These are phyloP conservation scores for Solanum chmielewskii DNA, from an alignment of 257 asterid species.

Conservation along the genomic window DNA sequence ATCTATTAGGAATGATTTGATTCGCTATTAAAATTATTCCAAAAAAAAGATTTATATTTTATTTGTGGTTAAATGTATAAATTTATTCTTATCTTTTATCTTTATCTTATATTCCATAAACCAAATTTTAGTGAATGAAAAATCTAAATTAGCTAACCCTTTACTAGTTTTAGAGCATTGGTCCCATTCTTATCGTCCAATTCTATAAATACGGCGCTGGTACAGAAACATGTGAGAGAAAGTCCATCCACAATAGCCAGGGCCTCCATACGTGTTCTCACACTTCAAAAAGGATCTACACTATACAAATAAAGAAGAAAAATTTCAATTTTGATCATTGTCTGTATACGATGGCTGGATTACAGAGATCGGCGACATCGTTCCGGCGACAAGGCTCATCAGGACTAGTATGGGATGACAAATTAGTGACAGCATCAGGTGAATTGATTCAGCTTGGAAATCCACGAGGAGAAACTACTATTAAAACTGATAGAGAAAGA, in stretches of 20 bases:
- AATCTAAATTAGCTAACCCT: not conserved
- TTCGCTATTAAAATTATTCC: too few species aligned
- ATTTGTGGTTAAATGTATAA: too few species aligned
- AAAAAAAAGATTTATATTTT: too few species aligned
- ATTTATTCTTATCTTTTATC: not conserved
- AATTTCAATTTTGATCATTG: not conserved
- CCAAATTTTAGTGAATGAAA: not conserved
- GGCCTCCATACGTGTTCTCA: not conserved
- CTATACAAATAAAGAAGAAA: not conserved
- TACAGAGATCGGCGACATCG: constrained; percentile 72
- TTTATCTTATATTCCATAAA: not conserved
- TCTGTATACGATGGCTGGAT: constrained; percentile 48
- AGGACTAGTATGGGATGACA: constrained; percentile 87
- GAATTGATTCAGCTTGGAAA: constrained; percentile 25
- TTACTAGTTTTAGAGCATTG: not conserved
- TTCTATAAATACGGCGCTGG: not conserved
- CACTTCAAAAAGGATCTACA: not conserved
- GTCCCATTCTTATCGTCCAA: not conserved
- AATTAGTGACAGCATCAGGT: constrained; percentile 27
- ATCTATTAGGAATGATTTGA: too few species aligned
- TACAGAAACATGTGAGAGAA: not conserved
- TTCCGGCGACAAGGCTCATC: constrained; percentile 87
- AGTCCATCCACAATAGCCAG: not conserved
- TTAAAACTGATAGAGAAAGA: not conserved
- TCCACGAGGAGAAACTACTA: constrained; percentile 16